A percentile compares a stretch with the other conserved stretches of the same genome.
Evolutionary conservation across 1,139 yeast genomes (phyloP).

Genomic region (Meyerozyma smithsonii): DNA sequence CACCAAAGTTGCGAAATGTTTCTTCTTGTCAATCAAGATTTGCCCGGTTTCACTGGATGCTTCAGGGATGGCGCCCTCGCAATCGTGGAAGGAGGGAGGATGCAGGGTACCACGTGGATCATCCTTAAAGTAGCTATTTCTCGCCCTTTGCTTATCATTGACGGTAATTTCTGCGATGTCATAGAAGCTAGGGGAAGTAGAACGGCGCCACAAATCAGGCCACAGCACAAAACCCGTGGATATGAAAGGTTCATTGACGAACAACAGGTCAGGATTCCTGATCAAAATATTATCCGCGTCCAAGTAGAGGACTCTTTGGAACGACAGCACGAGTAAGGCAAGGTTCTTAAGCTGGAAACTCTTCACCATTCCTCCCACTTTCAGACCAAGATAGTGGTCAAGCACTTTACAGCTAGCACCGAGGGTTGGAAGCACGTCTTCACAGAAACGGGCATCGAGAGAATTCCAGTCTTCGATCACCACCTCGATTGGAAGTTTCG

Average conservation of each 20-base stretch:
- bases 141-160: constrained; percentile 15
- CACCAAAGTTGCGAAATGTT: constrained; percentile 46
- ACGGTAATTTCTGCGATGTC: constrained; percentile 24
- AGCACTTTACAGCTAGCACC: constrained; percentile 31
- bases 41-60: constrained; percentile 62
- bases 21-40: constrained; percentile 45
- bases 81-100: constrained; percentile 39
- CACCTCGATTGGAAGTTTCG: constrained; percentile 56
- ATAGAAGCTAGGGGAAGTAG: constrained; percentile 32
- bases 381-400: constrained; percentile 26
- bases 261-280: constrained; percentile 28
- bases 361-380: constrained; percentile 15
- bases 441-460: constrained; percentile 29
- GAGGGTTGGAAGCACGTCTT: constrained; percentile 23
- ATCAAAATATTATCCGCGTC: constrained; percentile 36
- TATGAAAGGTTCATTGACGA: constrained; percentile 28
- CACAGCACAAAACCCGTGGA: constrained; percentile 26
- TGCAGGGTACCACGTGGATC: constrained; percentile 21
- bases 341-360: constrained; percentile 32
- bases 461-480: constrained; percentile 26
- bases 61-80: constrained; percentile 54
- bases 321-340: constrained; percentile 31
- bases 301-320: constrained; percentile 28
- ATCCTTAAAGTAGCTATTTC: constrained; percentile 25
- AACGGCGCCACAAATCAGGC: constrained; percentile 41